These are phyloP conservation scores for Ceratocystis diversiconidia DNA, from an alignment of 2,329 filamentous ascomycete species.

Conservation along the genomic window DNA sequence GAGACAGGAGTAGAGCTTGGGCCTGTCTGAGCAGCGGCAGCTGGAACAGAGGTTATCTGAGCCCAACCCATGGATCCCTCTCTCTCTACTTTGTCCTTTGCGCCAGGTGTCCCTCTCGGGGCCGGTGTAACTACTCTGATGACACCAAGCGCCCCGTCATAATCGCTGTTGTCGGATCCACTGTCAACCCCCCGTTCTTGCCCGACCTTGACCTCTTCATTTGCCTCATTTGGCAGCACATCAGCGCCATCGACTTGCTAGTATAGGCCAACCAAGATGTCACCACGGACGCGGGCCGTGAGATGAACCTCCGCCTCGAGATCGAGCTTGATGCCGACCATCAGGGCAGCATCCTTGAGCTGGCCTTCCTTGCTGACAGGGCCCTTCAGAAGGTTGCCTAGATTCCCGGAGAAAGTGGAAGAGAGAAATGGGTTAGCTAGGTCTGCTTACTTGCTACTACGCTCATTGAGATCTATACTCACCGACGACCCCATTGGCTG, in stretches of 20 bases:
- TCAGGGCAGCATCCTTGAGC: conserved; percentile 41
- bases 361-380: conserved; percentile 43
- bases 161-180: not conserved
- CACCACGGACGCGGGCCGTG: conserved; percentile 45
- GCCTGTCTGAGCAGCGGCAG: not conserved
- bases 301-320: conserved; percentile 48
- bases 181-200: not conserved
- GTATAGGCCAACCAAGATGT: conserved; percentile 46
- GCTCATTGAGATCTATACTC: conserved; percentile 11
- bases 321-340: conserved; percentile 50
- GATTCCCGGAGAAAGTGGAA: not conserved
- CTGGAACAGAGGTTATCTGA: not conserved
- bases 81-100: not conserved
- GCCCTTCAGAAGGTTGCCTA: conserved; percentile 42
- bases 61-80: not conserved
- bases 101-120: not conserved
- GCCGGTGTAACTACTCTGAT: not conserved
- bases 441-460: not conserved
- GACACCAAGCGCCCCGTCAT: not conserved
- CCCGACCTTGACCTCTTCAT: not conserved
- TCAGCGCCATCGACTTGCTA: conserved; percentile 23
- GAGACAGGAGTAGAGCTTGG: not conserved
- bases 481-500: conserved; percentile 25
- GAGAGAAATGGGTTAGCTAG: not conserved
- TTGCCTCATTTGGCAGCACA: not conserved